Percentiles rank a stretch among this genome's conserved stretches.
Conservation (phyloP, 768 basidiomycete genomes). For the Mycena latifolia region DNA sequence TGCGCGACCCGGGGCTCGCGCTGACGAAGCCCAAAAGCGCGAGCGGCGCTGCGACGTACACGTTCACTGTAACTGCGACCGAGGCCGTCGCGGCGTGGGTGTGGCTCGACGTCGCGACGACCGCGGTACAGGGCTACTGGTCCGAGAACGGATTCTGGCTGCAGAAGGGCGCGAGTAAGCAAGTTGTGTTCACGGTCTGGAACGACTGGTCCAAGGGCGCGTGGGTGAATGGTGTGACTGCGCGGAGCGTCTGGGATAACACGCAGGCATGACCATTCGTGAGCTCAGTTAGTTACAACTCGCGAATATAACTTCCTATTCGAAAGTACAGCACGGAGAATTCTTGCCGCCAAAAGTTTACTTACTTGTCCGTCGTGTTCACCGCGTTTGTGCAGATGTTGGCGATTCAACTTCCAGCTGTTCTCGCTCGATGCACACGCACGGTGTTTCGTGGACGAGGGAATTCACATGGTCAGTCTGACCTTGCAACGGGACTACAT, state of each 20-base stretch:
- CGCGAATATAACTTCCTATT: no score
- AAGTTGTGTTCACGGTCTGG: constrained; percentile 25
- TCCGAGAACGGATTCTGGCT: constrained; percentile 27
- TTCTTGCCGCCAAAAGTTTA: no score
- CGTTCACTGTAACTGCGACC: constrained; percentile 19
- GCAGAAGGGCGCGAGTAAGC: constrained; percentile 18
- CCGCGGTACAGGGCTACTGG: constrained; percentile 26
- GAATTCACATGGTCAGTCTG: no score
- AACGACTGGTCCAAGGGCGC: constrained; percentile 18
- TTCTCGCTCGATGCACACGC: no score
- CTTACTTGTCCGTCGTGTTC: no score
- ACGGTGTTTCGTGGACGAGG: no score
- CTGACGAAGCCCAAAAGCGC: not conserved
- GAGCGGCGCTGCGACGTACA: not conserved
- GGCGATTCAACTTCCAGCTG: no score
- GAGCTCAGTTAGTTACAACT: no score
- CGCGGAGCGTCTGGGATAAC: constrained; percentile 26
- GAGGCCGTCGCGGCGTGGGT: constrained; percentile 28
- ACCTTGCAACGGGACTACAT: no score
- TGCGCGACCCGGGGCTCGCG: constrained; percentile 25
- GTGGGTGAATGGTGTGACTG: constrained; percentile 18
- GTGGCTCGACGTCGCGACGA: constrained; percentile 27
- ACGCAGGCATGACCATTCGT: constrained; percentile 20
- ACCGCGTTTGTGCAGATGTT: no score
- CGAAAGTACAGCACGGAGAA: no score